Evolutionary conservation across 345 rosid species (phyloP), one percentile per base, ranked within the genome.

Genomic region (Dipteronia dyeriana): DNA sequence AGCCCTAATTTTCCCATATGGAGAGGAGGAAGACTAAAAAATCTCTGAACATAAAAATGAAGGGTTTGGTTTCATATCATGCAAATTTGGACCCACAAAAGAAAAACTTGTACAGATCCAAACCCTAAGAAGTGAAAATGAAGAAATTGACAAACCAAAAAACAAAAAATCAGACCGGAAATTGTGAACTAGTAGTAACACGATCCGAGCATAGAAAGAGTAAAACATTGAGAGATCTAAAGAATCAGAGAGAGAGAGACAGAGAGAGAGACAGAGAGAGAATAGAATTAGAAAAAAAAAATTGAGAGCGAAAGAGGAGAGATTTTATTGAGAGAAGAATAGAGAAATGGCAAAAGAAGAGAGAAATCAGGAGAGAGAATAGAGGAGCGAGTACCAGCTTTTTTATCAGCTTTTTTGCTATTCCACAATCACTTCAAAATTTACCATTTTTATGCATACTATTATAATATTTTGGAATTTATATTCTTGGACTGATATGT

Each of bases 131-230:
- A 16, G 41, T 20, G 38, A 73, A 73, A 47, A 59, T 7, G 14
- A 66, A 2, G 31, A 1, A 62, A 31, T 31, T 3, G 31, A 67
- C 12, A 31, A 23, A 49, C 34, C 7, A 41, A 41, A 41, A 2
- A 41, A 41, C 34, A 66, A 57, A 70, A 74, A 43, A 20, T 56
- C 80, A 71, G 54, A 84, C 88, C 86, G 71, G 72, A 79, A 68
- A 79, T 84, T 80, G 73, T 73, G 69, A 75, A 83, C 29, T 59
- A 77, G 76, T 23, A 72, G 70, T 41, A 69, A 80, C 68, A 82
- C 68, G 83, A 84, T 82, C 86, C 82, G 85, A 78, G 81, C 85
- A 78, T 83, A 83, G 67, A 81, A 81, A 63, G 81, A 82, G 81
- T 76, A 80, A 75, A 80, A 75, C 82, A 83, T 85, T 75, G 77